phyloP scores from a whole-genome alignment of 495 filamentous ascomycete genomes.

The Annulohypoxylon moriforme region DNA sequence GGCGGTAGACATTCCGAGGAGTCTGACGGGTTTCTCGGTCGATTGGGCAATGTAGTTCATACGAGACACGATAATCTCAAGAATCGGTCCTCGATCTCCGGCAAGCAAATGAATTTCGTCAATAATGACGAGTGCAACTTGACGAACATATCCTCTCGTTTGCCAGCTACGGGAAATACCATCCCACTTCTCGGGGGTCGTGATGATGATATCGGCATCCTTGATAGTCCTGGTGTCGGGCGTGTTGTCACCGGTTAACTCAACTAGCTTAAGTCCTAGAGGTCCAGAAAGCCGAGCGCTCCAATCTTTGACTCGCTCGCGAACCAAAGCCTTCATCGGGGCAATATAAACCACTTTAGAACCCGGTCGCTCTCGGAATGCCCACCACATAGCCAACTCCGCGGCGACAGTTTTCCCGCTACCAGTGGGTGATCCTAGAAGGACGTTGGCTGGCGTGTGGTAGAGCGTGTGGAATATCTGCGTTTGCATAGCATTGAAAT shows the following conservation, averaged over 20 bases:
- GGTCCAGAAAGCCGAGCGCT: constrained; percentile 80
- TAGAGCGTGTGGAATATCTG: constrained; percentile 97
- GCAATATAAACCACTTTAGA: constrained; percentile 99
- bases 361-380: constrained; percentile 93
- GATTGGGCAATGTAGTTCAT: constrained; percentile 99
- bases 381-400: constrained; percentile 99
- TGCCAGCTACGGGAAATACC: constrained; percentile 99
- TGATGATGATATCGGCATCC: constrained; percentile 97
- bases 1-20: constrained; percentile 98
- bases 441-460: constrained; percentile 88
- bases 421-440: constrained; percentile 96
- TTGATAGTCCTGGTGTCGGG: constrained; percentile 94
- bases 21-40: constrained; percentile 83
- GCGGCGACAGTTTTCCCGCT: constrained; percentile 97
- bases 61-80: constrained; percentile 98
- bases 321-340: constrained; percentile 98
- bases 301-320: constrained; percentile 98
- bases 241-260: constrained; percentile 98
- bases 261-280: constrained; percentile 91
- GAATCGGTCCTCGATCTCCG: constrained; percentile 93
- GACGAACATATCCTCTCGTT: constrained; percentile 92
- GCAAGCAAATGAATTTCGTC: constrained; percentile 98
- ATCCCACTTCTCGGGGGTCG: constrained; percentile 99
- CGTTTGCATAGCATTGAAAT: constrained; percentile 99
- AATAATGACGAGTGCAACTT: constrained; percentile 97